A percentile compares a stretch with the other conserved stretches of the same genome.
Evolutionary conservation across 805 yeast genomes (phyloP).

Genomic region (Candida methanosorbosa): DNA sequence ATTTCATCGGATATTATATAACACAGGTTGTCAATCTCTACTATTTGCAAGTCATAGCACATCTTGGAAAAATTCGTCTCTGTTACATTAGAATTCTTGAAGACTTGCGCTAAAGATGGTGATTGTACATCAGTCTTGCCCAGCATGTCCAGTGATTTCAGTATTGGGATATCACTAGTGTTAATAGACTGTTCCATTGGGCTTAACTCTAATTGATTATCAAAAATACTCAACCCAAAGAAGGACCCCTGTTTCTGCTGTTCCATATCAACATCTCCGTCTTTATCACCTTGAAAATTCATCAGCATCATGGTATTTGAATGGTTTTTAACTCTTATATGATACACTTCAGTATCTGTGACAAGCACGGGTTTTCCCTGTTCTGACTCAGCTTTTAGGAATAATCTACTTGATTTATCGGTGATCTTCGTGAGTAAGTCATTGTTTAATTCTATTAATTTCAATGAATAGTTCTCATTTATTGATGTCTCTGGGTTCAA

Average conservation of each 20-base stretch:
- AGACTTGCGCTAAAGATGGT: constrained; percentile 2
- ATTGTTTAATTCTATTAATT: constrained; percentile 44
- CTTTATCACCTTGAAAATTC: constrained; percentile 2
- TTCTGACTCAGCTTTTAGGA: constrained; percentile 11
- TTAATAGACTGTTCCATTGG: constrained; percentile 6
- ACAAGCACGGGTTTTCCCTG: constrained; percentile 7
- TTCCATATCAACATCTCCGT: too few species aligned
- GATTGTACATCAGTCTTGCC: background rate
- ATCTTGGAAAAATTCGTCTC: constrained; percentile 1
- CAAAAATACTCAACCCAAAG: constrained; percentile 2
- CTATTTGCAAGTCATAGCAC: constrained; percentile 7
- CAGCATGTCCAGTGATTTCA: constrained; percentile 3
- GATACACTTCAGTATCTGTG: constrained; percentile 25
- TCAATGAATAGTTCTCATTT: constrained; percentile 21
- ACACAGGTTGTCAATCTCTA: constrained; percentile 5
- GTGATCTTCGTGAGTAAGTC: constrained; percentile 34
- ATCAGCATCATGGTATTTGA: constrained; percentile 71
- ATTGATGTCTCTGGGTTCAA: constrained; percentile 14
- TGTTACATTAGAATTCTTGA: constrained; percentile 7
- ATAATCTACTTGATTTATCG: constrained; percentile 9
- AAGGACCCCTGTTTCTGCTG: background rate
- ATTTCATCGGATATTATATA: constrained; percentile 7
- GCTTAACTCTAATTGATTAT: constrained; percentile 7
- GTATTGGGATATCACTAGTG: constrained; percentile 4
- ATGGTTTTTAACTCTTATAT: constrained; percentile 72